Base-by-base conservation (phyloP, 352 stramenopile species). In the Albugo candida region DNA sequence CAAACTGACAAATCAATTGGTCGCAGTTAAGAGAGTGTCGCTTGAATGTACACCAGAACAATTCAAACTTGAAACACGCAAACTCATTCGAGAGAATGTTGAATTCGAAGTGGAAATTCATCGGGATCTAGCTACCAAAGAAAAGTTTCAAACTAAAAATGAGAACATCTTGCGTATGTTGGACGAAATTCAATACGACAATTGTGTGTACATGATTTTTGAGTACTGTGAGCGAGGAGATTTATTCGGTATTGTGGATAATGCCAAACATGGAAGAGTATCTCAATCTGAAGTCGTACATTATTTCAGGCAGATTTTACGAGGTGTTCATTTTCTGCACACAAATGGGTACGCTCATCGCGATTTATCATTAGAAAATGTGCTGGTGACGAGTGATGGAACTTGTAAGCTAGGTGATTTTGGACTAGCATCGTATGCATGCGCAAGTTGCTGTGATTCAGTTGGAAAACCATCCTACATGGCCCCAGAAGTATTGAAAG, bases 401-500 rank as follows among this genome's bases (percentile, higher is more conserved):
- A 19, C 12, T 4, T 17, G 54, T 18, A 39, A 48, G 2, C 45
- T 63, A 1, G 48, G 52, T 6, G 56, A 60, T 18, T 63, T 63
- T 24, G 27, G 45, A 8, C 41, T 53, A 24, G 20, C 17, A 19
- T 24, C 38, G 20, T 24, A 19, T 24, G 20, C 17, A 8, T 8
- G 17, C 8, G 20, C 17, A 24, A 40, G 48, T 17, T 81, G 71
- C 40, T 49, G 63, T 14, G 69, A 79, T 41, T 66, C 54, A 41
- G 73, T 83, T 59, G 93, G 93, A 37, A 97, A 97, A 58, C 76
- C 88, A 45, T 95, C 95, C 54, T 98, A 97, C 61, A 98, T 98
- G 83, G 87, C 85, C n/a, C 93, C 92, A 0, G 93, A 98, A 64
- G 76, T 97, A 41, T 71, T 89, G 34, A 57, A 58, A 12, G 36